phyloP scores from a whole-genome alignment of 805 yeast species.

The Spathaspora boniae region DNA sequence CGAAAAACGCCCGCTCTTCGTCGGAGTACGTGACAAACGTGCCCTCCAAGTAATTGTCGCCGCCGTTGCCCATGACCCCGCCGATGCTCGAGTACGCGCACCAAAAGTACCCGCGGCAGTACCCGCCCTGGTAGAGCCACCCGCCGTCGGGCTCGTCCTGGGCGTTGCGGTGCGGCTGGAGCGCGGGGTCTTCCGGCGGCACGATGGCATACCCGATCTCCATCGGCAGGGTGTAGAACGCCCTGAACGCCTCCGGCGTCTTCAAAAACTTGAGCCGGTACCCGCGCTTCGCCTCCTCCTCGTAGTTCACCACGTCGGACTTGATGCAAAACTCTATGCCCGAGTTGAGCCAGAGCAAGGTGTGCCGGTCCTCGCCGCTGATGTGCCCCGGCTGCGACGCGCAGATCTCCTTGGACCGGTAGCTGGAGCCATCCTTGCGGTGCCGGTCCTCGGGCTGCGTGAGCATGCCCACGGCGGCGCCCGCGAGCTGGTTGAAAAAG shows the following conservation, averaged over 20 bases:
- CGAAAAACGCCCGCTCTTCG: conserved; percentile 27
- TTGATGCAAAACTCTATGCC: conserved; percentile 38
- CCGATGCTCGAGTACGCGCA: conserved; percentile 60
- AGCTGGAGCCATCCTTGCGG: background rate
- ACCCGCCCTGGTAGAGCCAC: conserved; percentile 46
- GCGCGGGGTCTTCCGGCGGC: conserved; percentile 45
- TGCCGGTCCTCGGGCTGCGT: conserved; percentile 24
- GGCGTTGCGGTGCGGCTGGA: conserved; percentile 23
- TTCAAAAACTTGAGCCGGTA: conserved; percentile 19
- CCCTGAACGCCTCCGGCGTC: conserved; percentile 18
- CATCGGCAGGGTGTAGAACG: conserved; percentile 27
- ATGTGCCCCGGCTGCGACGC: conserved; percentile 43
- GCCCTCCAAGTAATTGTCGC: conserved; percentile 40
- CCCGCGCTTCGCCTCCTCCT: conserved; percentile 20
- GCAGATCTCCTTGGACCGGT: conserved; percentile 30
- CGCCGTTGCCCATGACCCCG: conserved; percentile 32
- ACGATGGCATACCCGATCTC: conserved; percentile 44
- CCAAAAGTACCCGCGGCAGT: conserved; percentile 56
- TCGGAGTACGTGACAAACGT: conserved; percentile 38
- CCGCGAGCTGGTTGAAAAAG: conserved; percentile 19
- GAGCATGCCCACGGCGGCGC: conserved; percentile 25
- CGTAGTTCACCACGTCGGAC: conserved; percentile 24
- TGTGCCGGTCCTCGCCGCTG: conserved; percentile 42
- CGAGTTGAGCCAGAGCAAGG: conserved; percentile 41
- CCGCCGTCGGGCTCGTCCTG: conserved; percentile 48